Percentiles rank a stretch among this genome's conserved stretches.
Conservation (phyloP, 352 stramenopile genomes). For the Hyaloperonospora brassicae region DNA sequence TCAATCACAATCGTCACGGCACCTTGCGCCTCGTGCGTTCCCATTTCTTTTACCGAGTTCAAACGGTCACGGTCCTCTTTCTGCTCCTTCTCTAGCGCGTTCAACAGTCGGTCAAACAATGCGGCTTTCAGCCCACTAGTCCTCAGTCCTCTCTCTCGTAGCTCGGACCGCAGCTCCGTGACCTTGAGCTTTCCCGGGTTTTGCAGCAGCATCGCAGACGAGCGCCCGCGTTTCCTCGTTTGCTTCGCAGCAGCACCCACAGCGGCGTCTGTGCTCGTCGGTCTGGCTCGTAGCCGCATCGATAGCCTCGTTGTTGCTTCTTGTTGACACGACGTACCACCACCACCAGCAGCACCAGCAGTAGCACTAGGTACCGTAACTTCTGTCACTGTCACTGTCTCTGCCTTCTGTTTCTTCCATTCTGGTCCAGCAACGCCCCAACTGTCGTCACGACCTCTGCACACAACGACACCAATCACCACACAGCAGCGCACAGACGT, state of each 20-base stretch:
- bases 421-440: constrained; percentile 1
- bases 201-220: constrained; percentile 6
- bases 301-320: constrained; percentile 7
- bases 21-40: constrained; percentile 12
- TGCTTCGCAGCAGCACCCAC: constrained; percentile 10
- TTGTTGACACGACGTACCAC: constrained; percentile 1
- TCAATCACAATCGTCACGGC: constrained; percentile 12
- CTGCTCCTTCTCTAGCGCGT: constrained; percentile 37
- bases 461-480: constrained; percentile 1
- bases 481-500: neutral
- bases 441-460: constrained; percentile 9
- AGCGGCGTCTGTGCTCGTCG: constrained; percentile 1
- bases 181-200: constrained; percentile 33
- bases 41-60: constrained; percentile 16
- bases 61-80: constrained; percentile 15
- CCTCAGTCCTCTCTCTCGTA: constrained; percentile 53
- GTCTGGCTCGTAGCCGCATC: constrained; percentile 6
- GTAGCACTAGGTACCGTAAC: neutral
- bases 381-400: constrained; percentile 1
- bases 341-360: no score
- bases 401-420: constrained; percentile 25
- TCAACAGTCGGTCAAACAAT: constrained; percentile 38
- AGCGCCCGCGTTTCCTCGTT: constrained; percentile 38
- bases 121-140: constrained; percentile 46
- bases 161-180: constrained; percentile 43